phyloP scores from a whole-genome alignment of 257 asterid species.

The Jaltomata sinuosa region DNA sequence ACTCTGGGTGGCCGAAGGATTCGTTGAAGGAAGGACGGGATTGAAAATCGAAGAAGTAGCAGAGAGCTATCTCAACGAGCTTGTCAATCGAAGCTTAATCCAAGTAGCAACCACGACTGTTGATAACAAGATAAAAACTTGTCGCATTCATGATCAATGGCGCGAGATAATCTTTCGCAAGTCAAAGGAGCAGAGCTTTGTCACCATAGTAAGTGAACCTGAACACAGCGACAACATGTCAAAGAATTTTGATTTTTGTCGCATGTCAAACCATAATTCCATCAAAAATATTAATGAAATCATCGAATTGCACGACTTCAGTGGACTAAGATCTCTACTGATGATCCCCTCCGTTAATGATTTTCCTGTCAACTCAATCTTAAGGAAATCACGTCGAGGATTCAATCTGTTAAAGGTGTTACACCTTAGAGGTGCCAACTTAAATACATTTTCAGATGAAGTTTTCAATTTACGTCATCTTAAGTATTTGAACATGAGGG shows the following conservation, averaged over 20 bases:
- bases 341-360: not conserved
- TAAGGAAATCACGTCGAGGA: not conserved
- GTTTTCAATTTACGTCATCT: not conserved
- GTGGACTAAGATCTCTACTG: not conserved
- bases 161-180: not conserved
- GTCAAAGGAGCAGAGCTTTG: not conserved
- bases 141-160: not conserved
- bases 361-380: not conserved
- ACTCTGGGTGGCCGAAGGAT: constrained; percentile 1
- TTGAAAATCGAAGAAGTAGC: not conserved
- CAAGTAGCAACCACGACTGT: not conserved
- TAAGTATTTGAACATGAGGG: not conserved
- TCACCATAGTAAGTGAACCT: not conserved
- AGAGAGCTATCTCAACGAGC: not conserved
- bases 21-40: not conserved
- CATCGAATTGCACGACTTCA: not conserved
- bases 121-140: not conserved
- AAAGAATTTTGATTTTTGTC: not conserved
- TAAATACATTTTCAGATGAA: not conserved
- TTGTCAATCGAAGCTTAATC: not conserved
- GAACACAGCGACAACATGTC: not conserved
- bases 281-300: not conserved
- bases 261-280: not conserved
- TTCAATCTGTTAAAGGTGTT: not conserved
- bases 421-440: not conserved